Conservation (phyloP, 805 yeast genomes). For the Priceomyces medius region DNA sequence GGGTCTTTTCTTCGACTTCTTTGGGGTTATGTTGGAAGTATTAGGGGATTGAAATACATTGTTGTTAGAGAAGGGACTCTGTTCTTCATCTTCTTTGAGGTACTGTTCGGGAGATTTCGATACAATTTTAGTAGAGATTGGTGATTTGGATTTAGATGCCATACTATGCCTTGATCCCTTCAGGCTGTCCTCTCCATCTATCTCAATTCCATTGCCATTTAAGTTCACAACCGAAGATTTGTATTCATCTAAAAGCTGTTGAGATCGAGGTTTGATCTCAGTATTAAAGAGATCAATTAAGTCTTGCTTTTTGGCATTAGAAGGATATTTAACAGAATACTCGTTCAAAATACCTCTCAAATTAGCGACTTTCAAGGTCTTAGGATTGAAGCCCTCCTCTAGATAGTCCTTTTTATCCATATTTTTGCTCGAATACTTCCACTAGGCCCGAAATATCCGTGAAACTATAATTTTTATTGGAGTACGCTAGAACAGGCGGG, state of each 20-base stretch:
- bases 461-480: too few relatives aligned
- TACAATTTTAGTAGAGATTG: slow-evolving; percentile 1
- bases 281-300: slow-evolving; percentile 60
- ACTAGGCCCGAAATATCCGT: too few relatives aligned
- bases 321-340: slow-evolving; percentile 59
- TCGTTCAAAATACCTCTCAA: slow-evolving; percentile 64
- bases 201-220: too few relatives aligned
- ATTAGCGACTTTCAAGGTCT: slow-evolving; percentile 62
- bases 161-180: background rate
- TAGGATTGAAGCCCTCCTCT: slow-evolving; percentile 58
- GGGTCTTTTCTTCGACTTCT: slow-evolving; percentile 10
- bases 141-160: background rate
- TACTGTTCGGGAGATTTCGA: background rate
- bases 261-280: slow-evolving; percentile 50
- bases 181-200: slow-evolving; percentile 18
- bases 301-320: slow-evolving; percentile 66
- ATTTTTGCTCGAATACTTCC: too few relatives aligned
- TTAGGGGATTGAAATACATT: slow-evolving; percentile 37
- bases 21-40: slow-evolving; percentile 1
- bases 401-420: slow-evolving; percentile 25
- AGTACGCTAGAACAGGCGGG: too few relatives aligned
- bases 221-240: slow-evolving; percentile 15
- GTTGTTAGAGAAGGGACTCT: slow-evolving; percentile 25
- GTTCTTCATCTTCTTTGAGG: slow-evolving; percentile 5
- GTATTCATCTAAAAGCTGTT: slow-evolving; percentile 34